Percentiles rank a stretch among this genome's conserved stretches.
These are phyloP conservation scores for Rhodotorula mucilaginosa DNA, from an alignment of 1,284 basidiomycete species.

Conservation along the genomic window DNA sequence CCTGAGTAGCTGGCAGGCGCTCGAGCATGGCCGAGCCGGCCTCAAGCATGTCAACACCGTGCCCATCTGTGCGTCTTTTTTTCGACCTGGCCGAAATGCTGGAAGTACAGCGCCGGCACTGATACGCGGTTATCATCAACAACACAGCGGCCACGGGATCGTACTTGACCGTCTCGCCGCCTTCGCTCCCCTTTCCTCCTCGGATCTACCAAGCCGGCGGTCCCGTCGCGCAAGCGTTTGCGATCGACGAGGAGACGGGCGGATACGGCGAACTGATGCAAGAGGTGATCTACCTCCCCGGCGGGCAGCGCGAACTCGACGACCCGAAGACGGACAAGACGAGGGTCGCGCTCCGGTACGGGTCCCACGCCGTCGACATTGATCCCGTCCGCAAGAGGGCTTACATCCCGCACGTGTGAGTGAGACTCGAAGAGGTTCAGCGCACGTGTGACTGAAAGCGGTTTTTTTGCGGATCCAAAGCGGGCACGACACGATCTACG, in stretches of 20 bases:
- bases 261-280: slow-evolving; percentile 41
- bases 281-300: slow-evolving; percentile 40
- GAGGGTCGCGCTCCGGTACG: slow-evolving; percentile 42
- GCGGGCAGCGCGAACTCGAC: slow-evolving; percentile 31
- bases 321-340: slow-evolving; percentile 40
- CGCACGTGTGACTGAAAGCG: background rate
- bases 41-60: slow-evolving; percentile 40
- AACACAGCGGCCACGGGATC: slow-evolving; percentile 40
- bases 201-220: slow-evolving; percentile 51
- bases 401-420: slow-evolving; percentile 48
- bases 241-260: slow-evolving; percentile 25
- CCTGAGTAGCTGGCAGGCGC: slow-evolving; percentile 43
- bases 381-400: slow-evolving; percentile 30
- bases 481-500: slow-evolving; percentile 51
- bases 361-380: slow-evolving; percentile 42
- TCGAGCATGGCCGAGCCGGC: slow-evolving; percentile 16
- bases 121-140: too few species aligned
- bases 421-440: background rate
- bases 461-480: slow-evolving; percentile 30
- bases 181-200: slow-evolving; percentile 20
- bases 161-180: slow-evolving; percentile 44
- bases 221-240: slow-evolving; percentile 47
- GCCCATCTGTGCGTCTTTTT: slow-evolving; percentile 39
- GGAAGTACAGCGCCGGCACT: too few species aligned
- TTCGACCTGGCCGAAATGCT: background rate